Evolutionary conservation across 768 basidiomycete species (phyloP), one percentile per base, ranked within the genome.

Genomic region (Termitomyces sp.): DNA sequence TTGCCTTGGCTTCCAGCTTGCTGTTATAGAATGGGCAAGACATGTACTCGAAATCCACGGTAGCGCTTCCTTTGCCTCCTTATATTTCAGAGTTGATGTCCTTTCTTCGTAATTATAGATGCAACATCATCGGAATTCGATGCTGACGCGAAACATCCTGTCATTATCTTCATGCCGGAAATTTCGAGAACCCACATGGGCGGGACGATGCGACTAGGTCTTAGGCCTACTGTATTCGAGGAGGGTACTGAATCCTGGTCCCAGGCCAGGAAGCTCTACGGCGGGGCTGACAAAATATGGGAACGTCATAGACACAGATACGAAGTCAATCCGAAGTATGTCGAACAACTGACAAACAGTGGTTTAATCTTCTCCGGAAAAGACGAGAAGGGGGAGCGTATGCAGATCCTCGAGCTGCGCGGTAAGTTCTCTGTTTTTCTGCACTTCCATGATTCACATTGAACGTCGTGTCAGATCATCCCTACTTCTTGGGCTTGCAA

Each of bases 151-250:
- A 70, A 75, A n/a, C 76, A 88, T 62, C 90, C 89, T 0, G 79
- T 94, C 56, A 79, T 98, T 72, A 81, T 98, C 64, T 98, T 95
- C 82, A 99, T 99, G 97, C 97, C 97, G 18, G 97, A 99, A 70
- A 92, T 99, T 64, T 97, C 94, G 12, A 90, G 88, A 69, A 98
- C 95, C 13, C 94, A 98, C 62, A 93, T 98, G 85, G 97, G 97
- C 52, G 97, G 97, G 22, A 99, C 96, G n/a, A 99, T 99, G 97
- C 88, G 97, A 13, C 83, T 98, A n/a, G 97, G 97, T 24, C 79
- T 98, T 42, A 86, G 96, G n/a, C 94, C 96, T 4, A 99, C 96
- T 2, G 82, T 98, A 48, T 98, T 98, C 70, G 83, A 88, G 56
- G 70, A 78, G 9, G 80, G 75, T 13, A 86, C 85, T 1, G 87